Percentiles rank a stretch among this genome's conserved stretches.
These are phyloP conservation scores for Phoma sp. DNA, from an alignment of 2,329 filamentous ascomycete genomes.

Conservation along the genomic window DNA sequence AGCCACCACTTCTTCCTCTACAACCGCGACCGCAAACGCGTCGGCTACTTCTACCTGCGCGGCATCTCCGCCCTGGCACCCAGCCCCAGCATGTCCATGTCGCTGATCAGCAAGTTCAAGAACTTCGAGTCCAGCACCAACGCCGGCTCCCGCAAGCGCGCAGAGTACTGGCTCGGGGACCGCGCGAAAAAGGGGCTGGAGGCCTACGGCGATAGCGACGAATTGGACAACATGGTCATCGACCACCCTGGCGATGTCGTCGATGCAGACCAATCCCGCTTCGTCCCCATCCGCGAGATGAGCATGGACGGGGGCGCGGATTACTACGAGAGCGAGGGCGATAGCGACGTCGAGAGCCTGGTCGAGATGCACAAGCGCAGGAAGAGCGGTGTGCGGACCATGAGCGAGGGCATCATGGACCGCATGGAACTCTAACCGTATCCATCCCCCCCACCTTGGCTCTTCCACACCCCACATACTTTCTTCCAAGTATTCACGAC, in stretches of 20 bases:
- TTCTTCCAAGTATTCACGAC: neutral
- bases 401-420: conserved; percentile 61
- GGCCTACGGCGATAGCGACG: conserved; percentile 52
- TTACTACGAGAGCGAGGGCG: conserved; percentile 39
- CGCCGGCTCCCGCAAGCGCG: conserved; percentile 75
- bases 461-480: no score
- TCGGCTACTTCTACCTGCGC: conserved; percentile 91
- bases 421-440: conserved; percentile 56
- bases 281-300: conserved; percentile 36
- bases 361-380: conserved; percentile 42
- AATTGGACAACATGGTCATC: conserved; percentile 50
- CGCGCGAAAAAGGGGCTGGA: conserved; percentile 55
- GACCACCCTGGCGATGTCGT: conserved; percentile 47
- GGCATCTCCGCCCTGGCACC: conserved; percentile 80
- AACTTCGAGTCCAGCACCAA: conserved; percentile 58
- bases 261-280: conserved; percentile 49
- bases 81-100: conserved; percentile 57
- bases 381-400: conserved; percentile 56
- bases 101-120: conserved; percentile 46
- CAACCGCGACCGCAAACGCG: conserved; percentile 88
- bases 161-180: conserved; percentile 86
- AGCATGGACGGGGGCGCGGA: conserved; percentile 34
- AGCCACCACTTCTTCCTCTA: conserved; percentile 97
- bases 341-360: conserved; percentile 44
- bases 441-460: neutral